Conservation (phyloP, 73 alveolate species). For the Paramecium primaurelia region DNA sequence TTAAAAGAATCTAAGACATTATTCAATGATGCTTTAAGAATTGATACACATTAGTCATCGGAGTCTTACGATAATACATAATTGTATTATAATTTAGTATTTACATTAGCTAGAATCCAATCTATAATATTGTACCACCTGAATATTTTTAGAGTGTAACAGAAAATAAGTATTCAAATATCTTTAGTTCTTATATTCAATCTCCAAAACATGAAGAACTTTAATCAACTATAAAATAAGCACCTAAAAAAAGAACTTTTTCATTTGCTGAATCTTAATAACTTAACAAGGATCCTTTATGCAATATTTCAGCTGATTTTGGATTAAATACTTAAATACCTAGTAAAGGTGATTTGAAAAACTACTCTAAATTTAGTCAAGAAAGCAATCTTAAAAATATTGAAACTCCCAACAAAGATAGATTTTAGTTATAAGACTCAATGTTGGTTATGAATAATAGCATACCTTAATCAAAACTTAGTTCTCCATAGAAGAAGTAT, state of each 20-base stretch:
- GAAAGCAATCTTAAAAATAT: not conserved
- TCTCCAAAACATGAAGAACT: not conserved
- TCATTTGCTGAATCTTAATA: not conserved
- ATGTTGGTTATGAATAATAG: not conserved
- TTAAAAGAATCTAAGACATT: not conserved
- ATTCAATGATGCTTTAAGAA: not conserved
- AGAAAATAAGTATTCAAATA: not conserved
- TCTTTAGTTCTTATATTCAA: slow-evolving; percentile 7
- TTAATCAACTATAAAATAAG: not conserved
- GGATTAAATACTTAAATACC: not conserved
- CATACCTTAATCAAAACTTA: not conserved
- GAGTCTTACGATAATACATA: not conserved
- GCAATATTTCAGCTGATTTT: not conserved
- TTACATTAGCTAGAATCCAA: slow-evolving; percentile 5
- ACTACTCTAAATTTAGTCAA: not conserved
- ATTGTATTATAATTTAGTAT: slow-evolving; percentile 14
- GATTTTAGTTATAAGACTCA: not conserved
- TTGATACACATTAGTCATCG: not conserved
- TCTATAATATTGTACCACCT: not conserved
- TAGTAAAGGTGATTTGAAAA: not conserved
- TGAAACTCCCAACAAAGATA: not conserved
- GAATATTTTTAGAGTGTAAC: not conserved
- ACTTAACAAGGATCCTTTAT: not conserved
- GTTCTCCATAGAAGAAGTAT: not conserved
- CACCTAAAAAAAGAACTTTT: slow-evolving; percentile 15